Evolutionary conservation across 2,329 filamentous ascomycete species (phyloP).

Genomic region (Rhinocladiella similis): DNA sequence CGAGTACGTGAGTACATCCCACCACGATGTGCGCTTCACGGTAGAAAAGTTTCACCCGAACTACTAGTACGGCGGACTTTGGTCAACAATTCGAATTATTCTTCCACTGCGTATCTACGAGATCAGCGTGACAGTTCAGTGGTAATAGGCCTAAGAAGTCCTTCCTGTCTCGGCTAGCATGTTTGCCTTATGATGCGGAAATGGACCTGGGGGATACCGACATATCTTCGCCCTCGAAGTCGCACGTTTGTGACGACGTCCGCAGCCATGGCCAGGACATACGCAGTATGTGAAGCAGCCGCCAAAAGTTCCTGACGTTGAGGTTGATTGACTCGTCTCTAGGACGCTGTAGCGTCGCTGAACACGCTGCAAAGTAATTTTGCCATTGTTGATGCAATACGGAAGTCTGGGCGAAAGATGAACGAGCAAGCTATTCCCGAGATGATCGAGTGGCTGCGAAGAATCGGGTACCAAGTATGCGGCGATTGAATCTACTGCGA

Average conservation of each 20-base stretch:
- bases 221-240: background rate
- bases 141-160: no score
- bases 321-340: no score
- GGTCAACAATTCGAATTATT: no score
- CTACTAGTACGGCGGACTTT: no score
- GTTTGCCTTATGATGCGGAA: conserved; percentile 17
- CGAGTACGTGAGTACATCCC: background rate
- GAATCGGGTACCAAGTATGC: conserved; percentile 72
- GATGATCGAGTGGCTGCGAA: conserved; percentile 74
- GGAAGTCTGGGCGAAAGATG: conserved; percentile 70
- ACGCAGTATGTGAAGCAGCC: conserved; percentile 19
- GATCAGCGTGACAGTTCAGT: no score
- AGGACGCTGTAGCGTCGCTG: conserved; percentile 72
- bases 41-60: no score
- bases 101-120: no score
- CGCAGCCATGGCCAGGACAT: conserved; percentile 26
- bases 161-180: conserved; percentile 2
- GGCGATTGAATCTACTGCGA: conserved; percentile 58
- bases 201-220: conserved; percentile 15
- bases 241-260: conserved; percentile 19
- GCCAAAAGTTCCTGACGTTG: no score
- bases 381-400: conserved; percentile 72
- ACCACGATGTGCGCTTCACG: background rate
- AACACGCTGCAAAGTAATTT: conserved; percentile 79
- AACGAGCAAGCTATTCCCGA: conserved; percentile 78